Percentiles rank a stretch among this genome's conserved stretches.
Evolutionary conservation across 225 moss, liverwort and hornwort species (phyloP).

Genomic region (Pseudoscleropodium purum): DNA sequence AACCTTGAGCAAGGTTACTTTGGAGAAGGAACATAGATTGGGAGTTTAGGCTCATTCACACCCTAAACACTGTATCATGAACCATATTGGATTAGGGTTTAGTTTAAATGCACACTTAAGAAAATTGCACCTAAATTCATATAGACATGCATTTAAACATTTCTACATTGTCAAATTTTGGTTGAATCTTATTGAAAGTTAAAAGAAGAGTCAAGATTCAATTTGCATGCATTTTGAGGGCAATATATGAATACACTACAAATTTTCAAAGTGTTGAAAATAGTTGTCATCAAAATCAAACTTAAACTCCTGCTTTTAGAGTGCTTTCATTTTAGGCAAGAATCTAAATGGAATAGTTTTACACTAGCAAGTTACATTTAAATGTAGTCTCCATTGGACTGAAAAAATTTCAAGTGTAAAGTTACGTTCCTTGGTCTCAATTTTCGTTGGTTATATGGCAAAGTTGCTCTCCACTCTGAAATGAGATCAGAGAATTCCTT

Average conservation of each 20-base stretch:
- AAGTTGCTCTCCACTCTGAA: too few species aligned
- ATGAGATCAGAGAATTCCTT: too few species aligned
- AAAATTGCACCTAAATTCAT: background rate
- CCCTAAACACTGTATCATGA: too few species aligned
- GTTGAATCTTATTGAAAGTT: background rate
- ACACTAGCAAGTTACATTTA: too few species aligned
- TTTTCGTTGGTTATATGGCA: too few species aligned
- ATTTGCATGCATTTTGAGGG: rapidly evolving
- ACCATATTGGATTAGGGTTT: too few species aligned
- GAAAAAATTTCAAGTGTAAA: background rate
- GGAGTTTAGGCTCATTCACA: too few species aligned
- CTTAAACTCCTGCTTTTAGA: rapidly evolving
- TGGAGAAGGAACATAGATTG: too few species aligned
- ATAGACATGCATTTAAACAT: rapidly evolving
- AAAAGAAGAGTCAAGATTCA: rapidly evolving
- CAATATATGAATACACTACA: background rate
- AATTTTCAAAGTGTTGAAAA: background rate
- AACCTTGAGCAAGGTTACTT: too few species aligned
- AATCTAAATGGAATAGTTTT: background rate
- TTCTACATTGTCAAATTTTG: background rate
- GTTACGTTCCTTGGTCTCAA: background rate
- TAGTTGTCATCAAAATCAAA: rapidly evolving
- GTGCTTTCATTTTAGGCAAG: background rate
- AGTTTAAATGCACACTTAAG: too few species aligned
- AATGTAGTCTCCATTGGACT: background rate